Base-by-base conservation (phyloP, 805 yeast species). In the Barnettozyma pratensis region DNA sequence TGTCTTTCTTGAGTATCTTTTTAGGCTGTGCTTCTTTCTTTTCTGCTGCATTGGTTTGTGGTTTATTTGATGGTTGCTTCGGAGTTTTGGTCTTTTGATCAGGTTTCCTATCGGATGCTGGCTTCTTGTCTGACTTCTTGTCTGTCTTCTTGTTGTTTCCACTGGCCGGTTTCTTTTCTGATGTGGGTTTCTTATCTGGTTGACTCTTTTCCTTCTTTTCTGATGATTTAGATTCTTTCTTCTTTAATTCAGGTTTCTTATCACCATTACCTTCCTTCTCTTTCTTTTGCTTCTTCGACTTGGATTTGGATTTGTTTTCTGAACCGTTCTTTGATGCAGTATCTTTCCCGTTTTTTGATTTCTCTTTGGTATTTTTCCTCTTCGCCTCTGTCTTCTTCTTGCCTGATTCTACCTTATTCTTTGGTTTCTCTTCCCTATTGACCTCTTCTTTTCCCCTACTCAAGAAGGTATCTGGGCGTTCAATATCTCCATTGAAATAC, bases 401-500 rank as follows among this genome's bases (percentile, higher is more conserved):
- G 2, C 36, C 37, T 31, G 8, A 6, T 25, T 14, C 28, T 30
- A n/a, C 30, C 39, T 27, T 36, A 11, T 40, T 31, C 32, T 38
- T 25, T 12, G 4, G 19, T 12, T 4, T 30, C 34, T 37, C 38
- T 26, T 39, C 32, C 31, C 10, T 25, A 19, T 14, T 32, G n/a
- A 12, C 35, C 25, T 35, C 26, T 28, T 37, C 30, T 19, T 42
- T 10, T 34, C 10, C 14, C 19, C 31, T 30, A 11, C n/a, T n/a
- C 6, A 54, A n/a, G 36, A 54, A 54, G 4, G 51, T 28, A 10
- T 14, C 45, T 8, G 61, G 64, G 19, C 41, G 49, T 32, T 53
- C 54, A 34, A 49, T 41, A 27, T 60, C 63, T 2, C 59, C 62
- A 27, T 48, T 46, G 7, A 46, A 37, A 39, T 42, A 55, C 41